Evolutionary conservation across 1,284 basidiomycete species (phyloP).

Genomic region (Apiotrichum porosum): DNA sequence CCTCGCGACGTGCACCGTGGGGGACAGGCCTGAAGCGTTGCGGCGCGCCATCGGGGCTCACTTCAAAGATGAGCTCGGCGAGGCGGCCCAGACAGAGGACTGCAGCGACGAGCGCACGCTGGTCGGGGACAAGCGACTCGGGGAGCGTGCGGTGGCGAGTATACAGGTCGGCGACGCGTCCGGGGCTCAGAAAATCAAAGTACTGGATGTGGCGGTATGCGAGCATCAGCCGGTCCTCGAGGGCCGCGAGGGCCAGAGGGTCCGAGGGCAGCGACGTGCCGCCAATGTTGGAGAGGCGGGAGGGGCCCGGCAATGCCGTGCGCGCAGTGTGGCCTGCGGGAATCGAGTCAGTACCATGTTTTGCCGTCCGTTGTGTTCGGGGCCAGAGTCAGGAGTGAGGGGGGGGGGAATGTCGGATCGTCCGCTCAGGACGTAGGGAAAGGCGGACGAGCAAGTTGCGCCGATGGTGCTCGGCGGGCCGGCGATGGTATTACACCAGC

Average conservation of each 20-base stretch:
- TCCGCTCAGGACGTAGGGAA: no score
- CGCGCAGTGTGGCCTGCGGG: constrained; percentile 11
- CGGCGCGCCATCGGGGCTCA: no score
- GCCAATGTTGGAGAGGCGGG: not conserved
- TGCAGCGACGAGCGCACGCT: constrained; percentile 23
- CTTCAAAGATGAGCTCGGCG: constrained; percentile 11
- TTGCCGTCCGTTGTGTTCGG: no score
- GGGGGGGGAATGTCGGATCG: no score
- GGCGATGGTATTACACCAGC: no score
- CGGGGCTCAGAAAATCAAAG: constrained; percentile 12
- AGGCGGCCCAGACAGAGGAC: constrained; percentile 20
- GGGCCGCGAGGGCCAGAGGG: constrained; percentile 2
- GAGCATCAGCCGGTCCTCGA: constrained; percentile 15
- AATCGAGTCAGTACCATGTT: not conserved
- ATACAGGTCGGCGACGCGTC: constrained; percentile 17
- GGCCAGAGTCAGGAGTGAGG: no score
- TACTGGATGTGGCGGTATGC: constrained; percentile 14
- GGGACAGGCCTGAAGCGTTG: no score
- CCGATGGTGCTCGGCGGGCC: no score
- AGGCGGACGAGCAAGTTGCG: no score
- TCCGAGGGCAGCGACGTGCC: constrained; percentile 4
- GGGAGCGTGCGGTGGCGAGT: constrained; percentile 19
- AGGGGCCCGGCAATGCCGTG: constrained; percentile 12
- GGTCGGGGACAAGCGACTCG: constrained; percentile 20
- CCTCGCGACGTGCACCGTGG: no score